Conservation (phyloP, 2,329 filamentous ascomycete species). For the Aspergillus fructus region DNA sequence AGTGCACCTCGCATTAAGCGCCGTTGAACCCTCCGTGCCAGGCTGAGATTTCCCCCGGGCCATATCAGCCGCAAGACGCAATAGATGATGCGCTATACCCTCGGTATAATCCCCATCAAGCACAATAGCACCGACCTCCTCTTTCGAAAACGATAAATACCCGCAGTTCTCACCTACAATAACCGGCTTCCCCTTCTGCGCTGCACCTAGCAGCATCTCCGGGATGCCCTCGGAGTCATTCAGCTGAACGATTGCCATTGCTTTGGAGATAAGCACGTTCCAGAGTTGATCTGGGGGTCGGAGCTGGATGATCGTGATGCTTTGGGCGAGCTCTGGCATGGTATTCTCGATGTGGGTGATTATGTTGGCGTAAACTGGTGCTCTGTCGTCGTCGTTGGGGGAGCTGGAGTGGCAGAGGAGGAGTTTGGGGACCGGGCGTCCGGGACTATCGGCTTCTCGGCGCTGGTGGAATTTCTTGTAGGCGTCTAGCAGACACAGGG, state of each 20-base stretch:
- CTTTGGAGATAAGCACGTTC: constrained; percentile 10
- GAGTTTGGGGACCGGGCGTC: neutral
- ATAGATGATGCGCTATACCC: neutral
- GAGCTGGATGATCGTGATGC: neutral
- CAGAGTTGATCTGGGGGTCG: neutral
- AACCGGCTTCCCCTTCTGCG: neutral
- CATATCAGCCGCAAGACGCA: neutral
- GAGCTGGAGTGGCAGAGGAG: neutral
- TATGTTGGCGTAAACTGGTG: neutral
- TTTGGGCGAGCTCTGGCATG: neutral
- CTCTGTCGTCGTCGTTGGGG: neutral
- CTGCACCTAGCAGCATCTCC: constrained; percentile 1
- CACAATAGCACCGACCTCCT: neutral
- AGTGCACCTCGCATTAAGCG: too few relatives aligned
- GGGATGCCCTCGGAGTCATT: constrained; percentile 7
- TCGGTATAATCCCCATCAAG: neutral
- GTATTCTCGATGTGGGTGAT: neutral
- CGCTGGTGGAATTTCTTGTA: neutral
- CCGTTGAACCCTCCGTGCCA: neutral
- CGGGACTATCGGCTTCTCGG: neutral
- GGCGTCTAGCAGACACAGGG: neutral
- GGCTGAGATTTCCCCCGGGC: neutral
- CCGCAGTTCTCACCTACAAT: neutral
- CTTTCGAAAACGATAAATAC: neutral
- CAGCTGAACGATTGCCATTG: constrained; percentile 6